A percentile compares a stretch with the other conserved stretches of the same genome.
These are phyloP conservation scores for Skeletonema potamos DNA, from an alignment of 108 stramenopile species.

Conservation along the genomic window DNA sequence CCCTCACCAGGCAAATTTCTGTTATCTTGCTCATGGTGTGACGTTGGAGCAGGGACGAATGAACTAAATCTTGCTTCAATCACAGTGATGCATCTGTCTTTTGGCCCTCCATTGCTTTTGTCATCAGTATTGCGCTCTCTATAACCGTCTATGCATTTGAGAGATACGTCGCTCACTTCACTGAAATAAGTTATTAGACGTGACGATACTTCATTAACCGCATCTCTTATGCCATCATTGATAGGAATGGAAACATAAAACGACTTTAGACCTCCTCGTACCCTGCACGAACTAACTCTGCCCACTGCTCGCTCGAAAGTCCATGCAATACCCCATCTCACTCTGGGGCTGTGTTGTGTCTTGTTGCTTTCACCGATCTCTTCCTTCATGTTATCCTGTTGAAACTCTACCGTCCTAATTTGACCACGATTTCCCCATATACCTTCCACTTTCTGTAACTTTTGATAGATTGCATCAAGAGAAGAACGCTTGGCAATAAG, in stretches of 20 bases:
- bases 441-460: conserved; percentile 58
- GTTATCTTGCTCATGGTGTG: conserved; percentile 13
- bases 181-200: conserved; percentile 26
- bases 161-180: neutral
- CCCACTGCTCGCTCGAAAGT: conserved; percentile 60
- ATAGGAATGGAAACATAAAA: conserved; percentile 22
- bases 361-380: neutral
- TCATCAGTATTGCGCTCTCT: neutral
- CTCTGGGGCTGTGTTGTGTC: conserved; percentile 25
- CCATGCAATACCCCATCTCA: conserved; percentile 94
- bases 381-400: conserved; percentile 66
- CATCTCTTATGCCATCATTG: neutral
- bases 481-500: conserved; percentile 79
- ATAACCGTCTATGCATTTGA: conserved; percentile 13
- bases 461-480: conserved; percentile 21
- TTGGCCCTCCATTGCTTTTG: neutral
- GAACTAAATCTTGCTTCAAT: conserved; percentile 32
- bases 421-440: conserved; percentile 54
- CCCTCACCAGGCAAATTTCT: conserved; percentile 55
- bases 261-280: conserved; percentile 19
- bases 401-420: conserved; percentile 78
- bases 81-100: conserved; percentile 15
- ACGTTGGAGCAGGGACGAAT: neutral
- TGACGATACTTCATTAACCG: conserved; percentile 19
- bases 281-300: conserved; percentile 19